Evolutionary conservation across 257 asterid species (phyloP).

Genomic region (Solanum commersonii): DNA sequence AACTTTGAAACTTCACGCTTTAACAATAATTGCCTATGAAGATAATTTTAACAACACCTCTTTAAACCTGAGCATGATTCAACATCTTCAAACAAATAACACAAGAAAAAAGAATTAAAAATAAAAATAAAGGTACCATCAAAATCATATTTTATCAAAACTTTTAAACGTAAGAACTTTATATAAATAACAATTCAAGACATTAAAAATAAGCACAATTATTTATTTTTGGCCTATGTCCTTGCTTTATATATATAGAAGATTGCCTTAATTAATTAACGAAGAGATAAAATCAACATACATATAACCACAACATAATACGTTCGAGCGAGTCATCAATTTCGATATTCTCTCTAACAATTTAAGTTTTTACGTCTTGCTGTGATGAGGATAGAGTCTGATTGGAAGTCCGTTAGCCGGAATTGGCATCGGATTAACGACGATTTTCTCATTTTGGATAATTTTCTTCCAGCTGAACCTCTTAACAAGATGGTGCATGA

Average conservation of each 20-base stretch:
- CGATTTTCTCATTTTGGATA: constrained; percentile 26
- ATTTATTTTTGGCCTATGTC: not conserved
- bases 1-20: not conserved
- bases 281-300: not conserved
- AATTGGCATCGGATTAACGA: constrained; percentile 42
- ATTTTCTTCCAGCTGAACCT: constrained; percentile 27
- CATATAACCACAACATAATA: not conserved
- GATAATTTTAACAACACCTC: not conserved
- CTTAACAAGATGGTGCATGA: constrained; percentile 43
- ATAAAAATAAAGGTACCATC: too few relatives aligned
- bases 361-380: not conserved
- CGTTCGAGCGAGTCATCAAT: not conserved
- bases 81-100: not conserved
- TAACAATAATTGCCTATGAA: not conserved
- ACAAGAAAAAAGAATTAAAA: not conserved
- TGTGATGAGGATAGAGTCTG: constrained; percentile 14
- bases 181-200: too few relatives aligned
- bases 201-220: not conserved
- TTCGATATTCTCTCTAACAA: not conserved
- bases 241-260: not conserved
- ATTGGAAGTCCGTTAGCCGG: constrained; percentile 50
- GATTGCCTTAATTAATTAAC: not conserved
- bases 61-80: not conserved
- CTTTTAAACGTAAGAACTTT: too few relatives aligned
- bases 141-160: too few relatives aligned